These are phyloP conservation scores for Leishmania martiniquensis DNA, from an alignment of 208 protist genomes.

Conservation along the genomic window DNA sequence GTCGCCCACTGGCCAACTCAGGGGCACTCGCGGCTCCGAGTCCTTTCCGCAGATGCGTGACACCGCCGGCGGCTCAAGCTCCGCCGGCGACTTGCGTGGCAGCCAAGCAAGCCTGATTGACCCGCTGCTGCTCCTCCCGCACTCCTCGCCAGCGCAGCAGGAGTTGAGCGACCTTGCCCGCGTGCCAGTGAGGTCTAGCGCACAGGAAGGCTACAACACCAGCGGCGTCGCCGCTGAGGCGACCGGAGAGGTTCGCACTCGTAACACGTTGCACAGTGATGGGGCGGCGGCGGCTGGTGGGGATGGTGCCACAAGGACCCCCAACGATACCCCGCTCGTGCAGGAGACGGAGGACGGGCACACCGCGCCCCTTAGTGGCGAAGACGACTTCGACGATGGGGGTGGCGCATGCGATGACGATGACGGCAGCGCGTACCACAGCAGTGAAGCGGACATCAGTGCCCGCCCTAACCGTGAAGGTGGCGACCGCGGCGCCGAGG, in stretches of 20 bases:
- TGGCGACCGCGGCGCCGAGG: slow-evolving; percentile 36
- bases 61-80: slow-evolving; percentile 11
- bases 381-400: slow-evolving; percentile 12
- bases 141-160: slow-evolving; percentile 20
- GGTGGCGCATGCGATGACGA: slow-evolving; percentile 6
- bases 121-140: slow-evolving; percentile 52
- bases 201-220: background rate
- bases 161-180: background rate
- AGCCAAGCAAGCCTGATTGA: slow-evolving; percentile 30
- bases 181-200: background rate
- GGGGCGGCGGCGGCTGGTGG: background rate
- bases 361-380: slow-evolving; percentile 4
- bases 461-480: slow-evolving; percentile 13
- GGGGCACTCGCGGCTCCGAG: slow-evolving; percentile 11
- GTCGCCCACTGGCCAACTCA: background rate
- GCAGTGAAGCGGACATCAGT: background rate
- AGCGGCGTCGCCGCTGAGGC: background rate
- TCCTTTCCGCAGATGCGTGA: slow-evolving; percentile 8
- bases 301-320: background rate
- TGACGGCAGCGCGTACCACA: background rate
- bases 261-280: slow-evolving; percentile 4
- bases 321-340: slow-evolving; percentile 21
- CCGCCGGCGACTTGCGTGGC: background rate
- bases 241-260: background rate
- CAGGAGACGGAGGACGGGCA: slow-evolving; percentile 8